Evolutionary conservation across 176 grass and related monocot genomes (phyloP), one percentile per base, ranked within the genome.

Genomic region (Carex pumila): DNA sequence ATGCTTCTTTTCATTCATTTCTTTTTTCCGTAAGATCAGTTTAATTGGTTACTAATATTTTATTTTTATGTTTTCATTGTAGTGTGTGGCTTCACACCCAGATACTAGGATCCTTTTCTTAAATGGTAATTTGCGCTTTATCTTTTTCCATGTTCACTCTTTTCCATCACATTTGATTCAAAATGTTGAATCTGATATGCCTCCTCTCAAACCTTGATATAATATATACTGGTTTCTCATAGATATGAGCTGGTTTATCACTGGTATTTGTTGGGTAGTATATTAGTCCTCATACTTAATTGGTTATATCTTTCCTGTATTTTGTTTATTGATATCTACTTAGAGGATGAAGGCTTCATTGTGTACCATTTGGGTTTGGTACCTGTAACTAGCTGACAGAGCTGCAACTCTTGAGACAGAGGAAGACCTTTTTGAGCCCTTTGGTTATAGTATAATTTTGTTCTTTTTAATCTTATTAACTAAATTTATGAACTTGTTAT

Each of bases 71-170:
- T 82, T 85, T 71, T 84, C 82, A 47, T 32, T 88, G 80, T 82
- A 97, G 92, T 91, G 87, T 80, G 41, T 97, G 83, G 95, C 92
- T 71, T 93, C 92, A 70, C 92, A 91, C 68, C 73, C 89, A 65
- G 92, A 91, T 76, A 94, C 95, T 15, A 92, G 95, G 82, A 66
- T 32, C 49, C 85, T 22, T 79, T 94, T 97, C 75, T 43, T 94
- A 88, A 84, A 87, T 87, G 95, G 95, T 97, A 92, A 84, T 12
- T 15, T n/a, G 22, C 73, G 36, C 13, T 18, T 78, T 10, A 77
- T 55, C 8, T 70, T 77, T 77, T 77, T 77, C 2, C 5, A 32
- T 30, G 12, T 31, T 74, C 41, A 74, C 73, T 34, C 52, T 78
- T 78, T 78, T 29, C 29, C 5, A 77, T 34, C 19, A 56, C n/a